Conservation (phyloP, 495 filamentous ascomycete species). For the Xylaria bambusicola region DNA sequence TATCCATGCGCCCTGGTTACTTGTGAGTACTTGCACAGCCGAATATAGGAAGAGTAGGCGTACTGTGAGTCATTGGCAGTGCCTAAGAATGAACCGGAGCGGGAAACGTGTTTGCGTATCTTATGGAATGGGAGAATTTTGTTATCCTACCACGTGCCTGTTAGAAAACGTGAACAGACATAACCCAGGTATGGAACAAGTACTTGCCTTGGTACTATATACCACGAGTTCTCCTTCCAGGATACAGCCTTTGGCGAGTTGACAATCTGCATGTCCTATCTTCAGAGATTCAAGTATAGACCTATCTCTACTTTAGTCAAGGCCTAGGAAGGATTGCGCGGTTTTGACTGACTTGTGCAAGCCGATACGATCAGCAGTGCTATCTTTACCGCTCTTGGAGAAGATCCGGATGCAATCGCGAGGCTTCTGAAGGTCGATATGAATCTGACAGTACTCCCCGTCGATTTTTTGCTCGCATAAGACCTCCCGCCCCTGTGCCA, state of each 20-base stretch:
- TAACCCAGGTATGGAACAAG: not conserved
- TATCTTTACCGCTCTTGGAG: conserved; percentile 89
- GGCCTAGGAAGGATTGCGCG: conserved; percentile 15
- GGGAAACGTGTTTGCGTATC: conserved; percentile 74
- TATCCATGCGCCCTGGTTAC: conserved; percentile 56
- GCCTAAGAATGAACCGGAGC: conserved; percentile 71
- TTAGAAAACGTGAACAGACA: conserved; percentile 14
- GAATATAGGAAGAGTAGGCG: conserved; percentile 23
- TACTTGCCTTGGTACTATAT: conserved; percentile 61
- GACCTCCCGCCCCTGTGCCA: conserved; percentile 60
- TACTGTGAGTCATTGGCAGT: conserved; percentile 70
- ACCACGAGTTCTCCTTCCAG: conserved; percentile 82
- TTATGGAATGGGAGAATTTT: conserved; percentile 73
- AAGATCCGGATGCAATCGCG: conserved; percentile 70
- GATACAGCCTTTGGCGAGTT: conserved; percentile 64
- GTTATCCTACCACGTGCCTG: conserved; percentile 33
- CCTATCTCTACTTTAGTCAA: conserved; percentile 29
- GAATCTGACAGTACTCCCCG: conserved; percentile 86
- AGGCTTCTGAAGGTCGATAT: conserved; percentile 66
- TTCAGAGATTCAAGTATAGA: conserved; percentile 57
- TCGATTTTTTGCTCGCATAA: conserved; percentile 83
- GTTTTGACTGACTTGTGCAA: conserved; percentile 54
- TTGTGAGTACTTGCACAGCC: conserved; percentile 20
- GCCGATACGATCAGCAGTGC: conserved; percentile 65
- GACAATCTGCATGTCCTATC: conserved; percentile 57